Conservation (phyloP, 192 early-diverging fungal species). For the Globomyces pollinis-pini region DNA sequence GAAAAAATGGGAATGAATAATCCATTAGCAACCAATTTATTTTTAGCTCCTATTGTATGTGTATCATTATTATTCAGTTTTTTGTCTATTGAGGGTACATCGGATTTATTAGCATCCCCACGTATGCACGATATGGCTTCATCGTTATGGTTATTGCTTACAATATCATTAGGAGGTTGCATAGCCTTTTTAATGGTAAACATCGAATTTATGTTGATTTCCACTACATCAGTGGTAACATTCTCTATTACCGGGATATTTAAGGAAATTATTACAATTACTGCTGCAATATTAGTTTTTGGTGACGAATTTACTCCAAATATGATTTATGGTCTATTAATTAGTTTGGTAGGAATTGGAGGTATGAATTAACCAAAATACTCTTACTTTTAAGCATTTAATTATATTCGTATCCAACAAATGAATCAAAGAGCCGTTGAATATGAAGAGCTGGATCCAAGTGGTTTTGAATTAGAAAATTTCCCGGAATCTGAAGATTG, state of each 20-base stretch:
- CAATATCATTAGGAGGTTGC: constrained; percentile 69
- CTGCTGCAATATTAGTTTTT: constrained; percentile 65
- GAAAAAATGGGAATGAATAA: constrained; percentile 74
- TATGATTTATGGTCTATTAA: constrained; percentile 68
- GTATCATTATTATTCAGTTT: constrained; percentile 57
- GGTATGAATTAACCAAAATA: not conserved
- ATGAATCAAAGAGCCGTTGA: not conserved
- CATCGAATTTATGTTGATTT: constrained; percentile 77
- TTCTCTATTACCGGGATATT: constrained; percentile 79
- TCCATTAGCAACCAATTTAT: constrained; percentile 77
- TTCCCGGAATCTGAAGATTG: not conserved
- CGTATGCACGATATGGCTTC: constrained; percentile 38
- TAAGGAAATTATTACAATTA: constrained; percentile 80
- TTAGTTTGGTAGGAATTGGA: constrained; percentile 78
- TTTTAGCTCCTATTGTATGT: constrained; percentile 74
- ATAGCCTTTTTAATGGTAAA: constrained; percentile 85
- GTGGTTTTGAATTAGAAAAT: not conserved
- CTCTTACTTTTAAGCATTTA: too few relatives aligned
- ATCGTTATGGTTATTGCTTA: constrained; percentile 32
- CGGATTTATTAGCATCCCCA: constrained; percentile 16
- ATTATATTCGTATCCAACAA: not conserved
- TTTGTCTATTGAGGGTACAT: constrained; percentile 50
- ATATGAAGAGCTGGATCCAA: not conserved
- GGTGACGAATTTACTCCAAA: constrained; percentile 70
- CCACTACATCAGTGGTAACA: constrained; percentile 74